Conservation (phyloP, 2,329 filamentous ascomycete genomes). For the Mycosphaerelloides madeirae region DNA sequence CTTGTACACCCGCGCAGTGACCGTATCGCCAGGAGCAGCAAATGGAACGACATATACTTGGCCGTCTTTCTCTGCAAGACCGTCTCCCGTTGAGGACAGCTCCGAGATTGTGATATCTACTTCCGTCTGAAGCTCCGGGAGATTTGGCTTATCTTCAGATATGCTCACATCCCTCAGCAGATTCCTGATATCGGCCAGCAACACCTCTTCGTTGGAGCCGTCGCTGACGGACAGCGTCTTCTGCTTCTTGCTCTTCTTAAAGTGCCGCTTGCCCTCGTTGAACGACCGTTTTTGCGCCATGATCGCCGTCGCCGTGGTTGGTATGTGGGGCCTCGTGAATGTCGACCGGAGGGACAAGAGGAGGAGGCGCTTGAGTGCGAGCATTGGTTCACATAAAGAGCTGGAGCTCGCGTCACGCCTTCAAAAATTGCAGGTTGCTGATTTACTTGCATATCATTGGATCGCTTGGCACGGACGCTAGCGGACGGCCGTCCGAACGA, state of each 20-base stretch:
- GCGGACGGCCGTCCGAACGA: too few species aligned
- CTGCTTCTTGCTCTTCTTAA: conserved; percentile 46
- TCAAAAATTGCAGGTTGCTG: too few species aligned
- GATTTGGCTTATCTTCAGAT: conserved; percentile 11
- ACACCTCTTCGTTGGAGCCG: conserved; percentile 47
- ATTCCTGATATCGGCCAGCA: conserved; percentile 43
- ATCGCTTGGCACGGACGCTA: too few species aligned
- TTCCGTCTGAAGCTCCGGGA: conserved; percentile 64
- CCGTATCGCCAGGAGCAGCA: conserved; percentile 75
- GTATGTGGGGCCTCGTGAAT: background rate
- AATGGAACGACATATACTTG: conserved; percentile 86
- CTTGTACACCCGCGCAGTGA: conserved; percentile 71
- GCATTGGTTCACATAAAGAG: background rate
- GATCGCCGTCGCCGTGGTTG: background rate
- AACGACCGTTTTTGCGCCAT: conserved; percentile 35
- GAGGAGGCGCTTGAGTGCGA: background rate
- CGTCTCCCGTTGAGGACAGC: conserved; percentile 88
- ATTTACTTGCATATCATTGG: too few species aligned
- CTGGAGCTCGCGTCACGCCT: too few species aligned
- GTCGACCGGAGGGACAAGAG: background rate
- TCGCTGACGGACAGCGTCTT: conserved; percentile 40
- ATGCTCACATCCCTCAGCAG: conserved; percentile 36
- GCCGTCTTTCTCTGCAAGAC: conserved; percentile 66
- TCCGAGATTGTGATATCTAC: conserved; percentile 76
- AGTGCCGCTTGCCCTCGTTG: conserved; percentile 35